phyloP scores from a whole-genome alignment of 768 basidiomycete species.

The Lactifluus subvellereus region DNA sequence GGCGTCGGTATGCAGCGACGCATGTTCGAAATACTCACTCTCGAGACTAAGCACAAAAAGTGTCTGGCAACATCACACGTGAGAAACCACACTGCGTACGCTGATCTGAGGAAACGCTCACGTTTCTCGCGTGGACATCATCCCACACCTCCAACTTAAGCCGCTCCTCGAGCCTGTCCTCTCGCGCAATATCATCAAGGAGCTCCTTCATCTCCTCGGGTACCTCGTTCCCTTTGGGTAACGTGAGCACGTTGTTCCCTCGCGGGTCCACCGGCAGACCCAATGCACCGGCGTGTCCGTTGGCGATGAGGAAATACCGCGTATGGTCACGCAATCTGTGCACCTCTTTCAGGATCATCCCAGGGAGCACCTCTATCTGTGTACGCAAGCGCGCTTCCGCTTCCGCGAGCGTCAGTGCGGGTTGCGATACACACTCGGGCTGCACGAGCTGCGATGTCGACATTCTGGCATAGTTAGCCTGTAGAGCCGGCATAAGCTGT shows the following conservation, averaged over 20 bases:
- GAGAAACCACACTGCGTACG: neutral
- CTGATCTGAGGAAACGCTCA: conserved; percentile 24
- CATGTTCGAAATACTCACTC: conserved; percentile 31
- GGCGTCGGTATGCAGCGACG: neutral
- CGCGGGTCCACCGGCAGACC: neutral
- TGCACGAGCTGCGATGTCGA: neutral
- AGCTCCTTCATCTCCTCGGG: conserved; percentile 33
- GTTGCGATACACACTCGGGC: neutral
- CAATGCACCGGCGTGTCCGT: conserved; percentile 21
- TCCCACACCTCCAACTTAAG: conserved; percentile 39
- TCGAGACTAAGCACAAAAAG: conserved; percentile 43
- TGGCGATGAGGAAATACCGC: conserved; percentile 31
- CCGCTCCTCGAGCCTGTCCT: conserved; percentile 31
- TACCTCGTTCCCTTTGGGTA: conserved; percentile 8
- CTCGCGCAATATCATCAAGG: conserved; percentile 39
- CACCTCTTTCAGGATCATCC: conserved; percentile 35
- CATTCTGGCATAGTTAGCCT: conserved; percentile 7
- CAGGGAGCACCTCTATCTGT: conserved; percentile 37
- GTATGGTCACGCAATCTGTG: conserved; percentile 39
- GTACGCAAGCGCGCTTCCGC: conserved; percentile 26
- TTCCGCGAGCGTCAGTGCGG: conserved; percentile 1
- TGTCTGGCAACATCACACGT: conserved; percentile 29
- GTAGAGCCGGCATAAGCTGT: conserved; percentile 2
- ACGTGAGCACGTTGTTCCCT: neutral
- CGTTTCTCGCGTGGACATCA: conserved; percentile 40